Conservation (phyloP, 306 rosid genomes). For the Vachellia pachyceras region DNA sequence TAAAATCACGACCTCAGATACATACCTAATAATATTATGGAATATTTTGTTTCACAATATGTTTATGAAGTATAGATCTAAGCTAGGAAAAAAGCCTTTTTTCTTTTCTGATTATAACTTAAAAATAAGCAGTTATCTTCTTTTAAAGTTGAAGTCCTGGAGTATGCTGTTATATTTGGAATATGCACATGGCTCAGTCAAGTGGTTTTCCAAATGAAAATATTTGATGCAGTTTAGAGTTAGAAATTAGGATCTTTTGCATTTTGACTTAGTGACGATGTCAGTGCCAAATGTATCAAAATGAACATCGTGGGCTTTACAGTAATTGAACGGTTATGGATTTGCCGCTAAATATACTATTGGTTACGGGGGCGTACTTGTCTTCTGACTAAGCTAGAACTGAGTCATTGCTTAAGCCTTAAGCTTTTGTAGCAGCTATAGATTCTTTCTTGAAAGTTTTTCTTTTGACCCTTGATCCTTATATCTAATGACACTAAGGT, state of each 20-base stretch:
- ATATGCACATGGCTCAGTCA: neutral
- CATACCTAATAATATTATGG: neutral
- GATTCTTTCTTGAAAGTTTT: conserved; percentile 19
- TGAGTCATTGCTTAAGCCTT: too few species aligned
- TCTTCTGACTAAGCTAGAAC: neutral
- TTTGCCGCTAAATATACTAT: neutral
- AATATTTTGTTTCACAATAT: neutral
- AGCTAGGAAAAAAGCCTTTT: too few species aligned
- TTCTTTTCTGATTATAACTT: neutral
- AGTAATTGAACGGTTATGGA: neutral
- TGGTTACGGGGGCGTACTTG: neutral
- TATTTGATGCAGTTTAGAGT: neutral
- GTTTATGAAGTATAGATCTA: neutral
- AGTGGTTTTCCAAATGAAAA: conserved; percentile 8
- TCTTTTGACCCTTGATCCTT: neutral
- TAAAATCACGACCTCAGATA: neutral
- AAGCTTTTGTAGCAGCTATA: neutral
- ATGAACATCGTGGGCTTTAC: neutral
- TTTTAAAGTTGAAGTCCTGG: neutral
- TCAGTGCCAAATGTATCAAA: neutral
- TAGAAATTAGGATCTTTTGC: conserved; percentile 8
- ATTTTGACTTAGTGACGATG: neutral
- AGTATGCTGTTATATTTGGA: neutral
- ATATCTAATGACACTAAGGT: conserved; percentile 73
- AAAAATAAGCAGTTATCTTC: neutral